Evolutionary conservation across 192 early-diverging fungal genomes (phyloP).

Genomic region (Podila minutissima): DNA sequence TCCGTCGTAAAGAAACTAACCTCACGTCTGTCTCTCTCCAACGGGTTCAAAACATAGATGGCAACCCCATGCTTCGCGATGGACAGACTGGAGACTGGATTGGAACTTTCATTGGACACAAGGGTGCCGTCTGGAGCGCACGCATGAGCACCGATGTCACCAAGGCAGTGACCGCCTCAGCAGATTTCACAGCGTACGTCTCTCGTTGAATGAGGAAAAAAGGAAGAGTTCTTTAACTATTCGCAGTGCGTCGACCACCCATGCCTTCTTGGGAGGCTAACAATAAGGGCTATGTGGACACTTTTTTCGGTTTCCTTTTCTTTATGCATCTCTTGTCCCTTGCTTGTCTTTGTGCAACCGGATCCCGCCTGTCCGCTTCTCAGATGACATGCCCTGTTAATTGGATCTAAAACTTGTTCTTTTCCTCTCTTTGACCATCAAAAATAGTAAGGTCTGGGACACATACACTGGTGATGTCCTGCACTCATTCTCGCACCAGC

Average conservation of each 20-base stretch:
- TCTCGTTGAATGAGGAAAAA: background rate
- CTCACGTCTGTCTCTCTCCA: too few species aligned
- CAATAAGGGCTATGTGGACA: too few species aligned
- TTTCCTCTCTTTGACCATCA: background rate
- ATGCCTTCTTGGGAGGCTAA: too few species aligned
- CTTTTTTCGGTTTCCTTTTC: too few species aligned
- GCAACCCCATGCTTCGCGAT: conserved; percentile 87
- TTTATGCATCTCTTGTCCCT: too few species aligned
- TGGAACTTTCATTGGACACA: conserved; percentile 90
- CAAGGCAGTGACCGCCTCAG: conserved; percentile 91
- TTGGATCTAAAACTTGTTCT: background rate
- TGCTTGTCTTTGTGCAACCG: too few species aligned
- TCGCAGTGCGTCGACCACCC: too few species aligned
- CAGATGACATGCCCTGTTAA: background rate
- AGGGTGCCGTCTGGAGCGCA: conserved; percentile 93
- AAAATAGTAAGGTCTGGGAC: conserved; percentile 82
- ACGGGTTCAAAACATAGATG: conserved; percentile 60
- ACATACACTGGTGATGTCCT: conserved; percentile 80
- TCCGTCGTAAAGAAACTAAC: too few species aligned
- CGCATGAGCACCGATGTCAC: conserved; percentile 78
- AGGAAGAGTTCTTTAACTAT: background rate
- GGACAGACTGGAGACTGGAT: conserved; percentile 95
- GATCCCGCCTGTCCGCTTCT: conserved; percentile 3
- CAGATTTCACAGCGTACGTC: conserved; percentile 88
- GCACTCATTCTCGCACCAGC: conserved; percentile 76